phyloP scores from a whole-genome alignment of 768 basidiomycete species.

The Termitomyces sp. region DNA sequence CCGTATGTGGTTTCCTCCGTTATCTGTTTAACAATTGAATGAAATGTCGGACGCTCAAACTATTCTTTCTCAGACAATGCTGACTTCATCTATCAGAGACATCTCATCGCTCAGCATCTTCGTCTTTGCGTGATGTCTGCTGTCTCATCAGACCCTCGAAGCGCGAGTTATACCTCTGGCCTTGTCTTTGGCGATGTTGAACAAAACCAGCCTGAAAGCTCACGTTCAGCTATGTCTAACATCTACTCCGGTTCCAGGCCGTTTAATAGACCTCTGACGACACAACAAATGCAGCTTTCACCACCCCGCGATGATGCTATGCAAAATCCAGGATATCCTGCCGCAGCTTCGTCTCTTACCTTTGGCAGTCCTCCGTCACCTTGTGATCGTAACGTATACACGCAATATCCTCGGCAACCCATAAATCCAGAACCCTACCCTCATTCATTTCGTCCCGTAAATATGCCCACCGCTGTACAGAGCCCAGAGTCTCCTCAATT shows the following conservation, averaged over 20 bases:
- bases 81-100: slow-evolving; percentile 19
- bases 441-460: slow-evolving; percentile 29
- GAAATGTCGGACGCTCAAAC: neutral
- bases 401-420: slow-evolving; percentile 36
- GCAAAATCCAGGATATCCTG: slow-evolving; percentile 10
- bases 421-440: slow-evolving; percentile 27
- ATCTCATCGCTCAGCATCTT: slow-evolving; percentile 1
- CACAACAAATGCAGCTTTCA: slow-evolving; percentile 14
- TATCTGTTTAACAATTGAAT: neutral
- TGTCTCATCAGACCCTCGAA: slow-evolving; percentile 6
- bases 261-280: slow-evolving; percentile 10
- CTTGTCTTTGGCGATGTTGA: slow-evolving; percentile 22
- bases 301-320: slow-evolving; percentile 15
- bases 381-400: slow-evolving; percentile 29
- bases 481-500: slow-evolving; percentile 32
- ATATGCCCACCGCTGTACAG: slow-evolving; percentile 17
- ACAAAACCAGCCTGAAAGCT: slow-evolving; percentile 18
- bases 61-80: neutral
- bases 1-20: neutral
- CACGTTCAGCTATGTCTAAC: slow-evolving; percentile 16
- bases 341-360: slow-evolving; percentile 19
- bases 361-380: slow-evolving; percentile 21
- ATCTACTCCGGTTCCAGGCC: slow-evolving; percentile 17
- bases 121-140: slow-evolving; percentile 11
- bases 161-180: slow-evolving; percentile 10